Conservation (phyloP, 148 eudicot species). For the Vaccinium darrowii region DNA sequence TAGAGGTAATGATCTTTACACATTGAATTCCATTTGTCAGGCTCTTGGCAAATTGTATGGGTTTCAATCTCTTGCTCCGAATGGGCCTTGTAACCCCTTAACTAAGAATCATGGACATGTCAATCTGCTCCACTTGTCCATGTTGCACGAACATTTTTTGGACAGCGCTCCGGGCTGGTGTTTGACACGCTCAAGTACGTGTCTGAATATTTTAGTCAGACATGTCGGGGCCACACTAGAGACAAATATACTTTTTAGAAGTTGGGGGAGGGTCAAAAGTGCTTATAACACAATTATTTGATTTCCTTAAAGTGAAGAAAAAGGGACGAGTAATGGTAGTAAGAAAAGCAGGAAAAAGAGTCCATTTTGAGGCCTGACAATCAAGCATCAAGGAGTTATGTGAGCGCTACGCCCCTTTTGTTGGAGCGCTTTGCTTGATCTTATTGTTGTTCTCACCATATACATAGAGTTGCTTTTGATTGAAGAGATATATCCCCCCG, state of each 20-base stretch:
- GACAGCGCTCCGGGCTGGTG: neutral
- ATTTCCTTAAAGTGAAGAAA: no score
- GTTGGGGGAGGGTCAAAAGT: neutral
- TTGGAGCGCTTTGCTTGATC: no score
- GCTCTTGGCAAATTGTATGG: neutral
- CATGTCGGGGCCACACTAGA: neutral
- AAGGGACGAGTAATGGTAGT: no score
- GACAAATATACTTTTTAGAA: neutral
- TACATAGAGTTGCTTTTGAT: no score
- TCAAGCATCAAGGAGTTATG: no score
- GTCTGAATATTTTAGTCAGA: neutral
- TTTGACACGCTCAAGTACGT: neutral
- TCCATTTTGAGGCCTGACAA: no score
- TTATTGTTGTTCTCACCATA: no score
- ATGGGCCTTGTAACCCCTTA: neutral
- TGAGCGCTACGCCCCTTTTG: no score
- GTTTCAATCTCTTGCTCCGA: neutral
- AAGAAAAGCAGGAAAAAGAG: no score
- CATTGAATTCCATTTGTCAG: neutral
- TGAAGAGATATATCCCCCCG: no score
- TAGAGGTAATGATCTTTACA: slow-evolving; percentile 54
- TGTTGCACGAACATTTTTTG: neutral
- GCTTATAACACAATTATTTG: no score
- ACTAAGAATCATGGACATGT: neutral
- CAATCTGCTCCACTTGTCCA: neutral